phyloP scores from a whole-genome alignment of 2,329 filamentous ascomycete species.

The Tolypocladium pustulatum region DNA sequence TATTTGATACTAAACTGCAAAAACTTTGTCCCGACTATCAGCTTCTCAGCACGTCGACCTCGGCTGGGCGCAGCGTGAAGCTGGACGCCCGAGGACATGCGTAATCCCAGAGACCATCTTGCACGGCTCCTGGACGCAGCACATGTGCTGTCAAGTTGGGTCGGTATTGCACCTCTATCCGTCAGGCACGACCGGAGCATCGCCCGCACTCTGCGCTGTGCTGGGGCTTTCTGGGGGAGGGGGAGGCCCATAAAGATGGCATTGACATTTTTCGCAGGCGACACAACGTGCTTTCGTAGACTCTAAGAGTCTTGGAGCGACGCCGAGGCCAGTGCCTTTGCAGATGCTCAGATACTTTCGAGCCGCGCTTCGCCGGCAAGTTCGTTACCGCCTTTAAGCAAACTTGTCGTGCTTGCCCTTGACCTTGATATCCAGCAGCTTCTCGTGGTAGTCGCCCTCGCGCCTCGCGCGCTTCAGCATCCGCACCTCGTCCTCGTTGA shows the following conservation, averaged over 20 bases:
- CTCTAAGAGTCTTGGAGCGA: background rate
- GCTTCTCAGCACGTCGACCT: background rate
- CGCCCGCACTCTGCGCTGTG: background rate
- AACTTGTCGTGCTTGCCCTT: slow-evolving; percentile 92
- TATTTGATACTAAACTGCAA: background rate
- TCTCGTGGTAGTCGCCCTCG: slow-evolving; percentile 86
- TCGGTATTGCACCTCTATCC: background rate
- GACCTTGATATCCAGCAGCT: slow-evolving; percentile 73
- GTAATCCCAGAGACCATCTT: background rate
- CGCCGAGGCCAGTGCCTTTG: no score
- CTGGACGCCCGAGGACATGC: background rate
- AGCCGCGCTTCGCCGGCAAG: background rate
- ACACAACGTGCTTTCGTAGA: background rate
- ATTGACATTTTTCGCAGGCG: background rate
- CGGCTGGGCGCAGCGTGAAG: background rate
- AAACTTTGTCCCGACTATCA: background rate
- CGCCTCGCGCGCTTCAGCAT: slow-evolving; percentile 70
- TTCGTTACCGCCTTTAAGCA: slow-evolving; percentile 13
- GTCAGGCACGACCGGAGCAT: background rate
- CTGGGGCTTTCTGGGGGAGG: background rate
- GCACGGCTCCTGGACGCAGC: no score
- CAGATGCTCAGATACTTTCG: background rate
- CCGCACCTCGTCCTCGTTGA: slow-evolving; percentile 81
- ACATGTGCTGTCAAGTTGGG: background rate
- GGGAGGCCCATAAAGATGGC: background rate